Percentiles rank a stretch among this genome's conserved stretches.
These are phyloP conservation scores for Malus hybrid DNA, from an alignment of 331 rosid species.

Conservation along the genomic window DNA sequence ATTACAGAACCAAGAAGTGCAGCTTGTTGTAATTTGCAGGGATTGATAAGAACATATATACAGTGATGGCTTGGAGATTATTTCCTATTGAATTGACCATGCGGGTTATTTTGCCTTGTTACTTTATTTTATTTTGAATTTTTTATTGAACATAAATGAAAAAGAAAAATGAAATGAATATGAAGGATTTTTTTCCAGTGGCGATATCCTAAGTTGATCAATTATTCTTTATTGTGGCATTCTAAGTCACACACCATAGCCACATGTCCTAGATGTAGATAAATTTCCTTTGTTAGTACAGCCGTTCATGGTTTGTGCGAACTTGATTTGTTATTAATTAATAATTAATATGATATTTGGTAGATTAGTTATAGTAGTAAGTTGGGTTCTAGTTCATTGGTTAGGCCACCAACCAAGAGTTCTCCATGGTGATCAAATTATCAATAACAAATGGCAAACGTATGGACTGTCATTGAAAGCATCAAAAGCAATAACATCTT, in stretches of 20 bases:
- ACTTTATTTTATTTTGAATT: background rate
- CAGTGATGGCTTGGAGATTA: background rate
- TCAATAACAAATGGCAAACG: background rate
- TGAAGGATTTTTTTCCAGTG: background rate
- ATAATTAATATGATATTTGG: conserved; percentile 2
- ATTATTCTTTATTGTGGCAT: background rate
- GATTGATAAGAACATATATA: background rate
- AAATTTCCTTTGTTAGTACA: background rate
- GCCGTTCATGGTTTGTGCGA: background rate
- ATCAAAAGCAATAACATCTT: too few species aligned
- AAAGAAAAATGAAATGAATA: background rate
- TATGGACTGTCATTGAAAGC: background rate
- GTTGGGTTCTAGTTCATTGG: background rate
- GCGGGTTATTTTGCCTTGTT: background rate
- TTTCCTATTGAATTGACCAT: background rate
- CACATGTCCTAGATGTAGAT: background rate
- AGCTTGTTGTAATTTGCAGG: background rate
- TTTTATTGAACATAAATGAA: too few species aligned
- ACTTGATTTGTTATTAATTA: too few species aligned
- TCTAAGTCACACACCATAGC: background rate
- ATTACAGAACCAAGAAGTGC: background rate
- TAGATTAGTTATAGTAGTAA: conserved; percentile 22
- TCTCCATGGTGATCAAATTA: background rate
- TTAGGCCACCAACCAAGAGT: conserved; percentile 31
- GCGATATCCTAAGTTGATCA: background rate